Conservation (phyloP, 176 grass and related monocot genomes). For the Chloris gayana region DNA sequence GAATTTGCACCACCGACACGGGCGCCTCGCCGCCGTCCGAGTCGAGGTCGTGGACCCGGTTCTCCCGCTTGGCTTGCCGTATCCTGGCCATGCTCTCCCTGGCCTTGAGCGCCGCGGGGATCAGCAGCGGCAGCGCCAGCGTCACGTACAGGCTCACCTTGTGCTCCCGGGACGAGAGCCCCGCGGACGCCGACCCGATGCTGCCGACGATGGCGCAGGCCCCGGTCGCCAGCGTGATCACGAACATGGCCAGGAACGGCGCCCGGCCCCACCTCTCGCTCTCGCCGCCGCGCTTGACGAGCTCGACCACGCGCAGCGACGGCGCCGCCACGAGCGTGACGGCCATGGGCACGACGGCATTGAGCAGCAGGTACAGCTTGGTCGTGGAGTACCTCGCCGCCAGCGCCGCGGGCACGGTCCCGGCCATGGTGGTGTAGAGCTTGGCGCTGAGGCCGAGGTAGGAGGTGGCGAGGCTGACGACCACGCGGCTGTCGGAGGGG, state of each 20-base stretch:
- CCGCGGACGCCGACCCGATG: constrained; percentile 52
- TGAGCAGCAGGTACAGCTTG: constrained; percentile 81
- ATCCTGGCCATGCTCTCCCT: constrained; percentile 53
- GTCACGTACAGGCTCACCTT: constrained; percentile 66
- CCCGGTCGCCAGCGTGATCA: constrained; percentile 80
- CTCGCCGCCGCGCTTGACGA: neutral
- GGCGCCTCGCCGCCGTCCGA: constrained; percentile 46
- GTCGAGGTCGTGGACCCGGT: constrained; percentile 58
- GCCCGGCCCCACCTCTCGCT: constrained; percentile 4
- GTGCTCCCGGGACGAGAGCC: constrained; percentile 55
- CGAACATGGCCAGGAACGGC: constrained; percentile 78
- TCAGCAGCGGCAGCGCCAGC: constrained; percentile 60
- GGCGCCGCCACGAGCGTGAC: constrained; percentile 56
- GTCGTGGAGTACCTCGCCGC: constrained; percentile 23
- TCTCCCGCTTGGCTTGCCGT: constrained; percentile 60
- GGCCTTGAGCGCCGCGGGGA: constrained; percentile 53
- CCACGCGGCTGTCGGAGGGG: constrained; percentile 68
- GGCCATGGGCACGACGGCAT: constrained; percentile 73
- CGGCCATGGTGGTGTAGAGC: constrained; percentile 67
- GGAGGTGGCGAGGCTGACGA: constrained; percentile 77
- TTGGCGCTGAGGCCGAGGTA: constrained; percentile 96
- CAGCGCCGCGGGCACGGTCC: constrained; percentile 26
- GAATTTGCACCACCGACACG: constrained; percentile 28
- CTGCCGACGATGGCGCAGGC: constrained; percentile 70
- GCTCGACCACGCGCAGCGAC: constrained; percentile 53